These are phyloP conservation scores for Talinum fruticosum DNA, from an alignment of 148 eudicot genomes.

Conservation along the genomic window DNA sequence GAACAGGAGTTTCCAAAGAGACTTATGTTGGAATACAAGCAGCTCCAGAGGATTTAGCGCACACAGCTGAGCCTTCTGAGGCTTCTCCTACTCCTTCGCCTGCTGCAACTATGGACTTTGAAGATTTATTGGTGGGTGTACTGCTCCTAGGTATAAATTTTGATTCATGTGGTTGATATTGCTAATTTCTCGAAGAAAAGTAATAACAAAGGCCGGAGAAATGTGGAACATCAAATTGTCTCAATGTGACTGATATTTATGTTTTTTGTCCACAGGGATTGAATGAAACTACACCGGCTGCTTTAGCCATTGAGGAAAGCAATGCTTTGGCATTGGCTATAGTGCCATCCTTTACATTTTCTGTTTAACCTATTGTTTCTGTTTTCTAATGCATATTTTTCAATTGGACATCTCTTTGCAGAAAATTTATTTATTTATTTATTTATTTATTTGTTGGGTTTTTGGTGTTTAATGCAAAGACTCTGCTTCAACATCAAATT, in stretches of 20 bases:
- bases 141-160: background rate
- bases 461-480: constrained; percentile 26
- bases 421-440: background rate
- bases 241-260: background rate
- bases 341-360: constrained; percentile 34
- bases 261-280: constrained; percentile 52
- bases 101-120: constrained; percentile 53
- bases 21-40: constrained; percentile 66
- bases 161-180: background rate
- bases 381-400: background rate
- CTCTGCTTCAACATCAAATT: constrained; percentile 40
- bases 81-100: constrained; percentile 41
- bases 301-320: constrained; percentile 80
- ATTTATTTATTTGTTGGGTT: too few species aligned
- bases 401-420: background rate
- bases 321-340: constrained; percentile 95
- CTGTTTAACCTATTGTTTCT: background rate
- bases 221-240: constrained; percentile 2
- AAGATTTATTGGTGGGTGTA: constrained; percentile 69
- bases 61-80: constrained; percentile 37
- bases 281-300: constrained; percentile 50
- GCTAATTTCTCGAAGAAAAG: too few species aligned
- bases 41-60: constrained; percentile 40
- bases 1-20: constrained; percentile 94
- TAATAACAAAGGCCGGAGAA: background rate